phyloP scores from a whole-genome alignment of 495 filamentous ascomycete genomes.

The Aspergillus coremiiformis region DNA sequence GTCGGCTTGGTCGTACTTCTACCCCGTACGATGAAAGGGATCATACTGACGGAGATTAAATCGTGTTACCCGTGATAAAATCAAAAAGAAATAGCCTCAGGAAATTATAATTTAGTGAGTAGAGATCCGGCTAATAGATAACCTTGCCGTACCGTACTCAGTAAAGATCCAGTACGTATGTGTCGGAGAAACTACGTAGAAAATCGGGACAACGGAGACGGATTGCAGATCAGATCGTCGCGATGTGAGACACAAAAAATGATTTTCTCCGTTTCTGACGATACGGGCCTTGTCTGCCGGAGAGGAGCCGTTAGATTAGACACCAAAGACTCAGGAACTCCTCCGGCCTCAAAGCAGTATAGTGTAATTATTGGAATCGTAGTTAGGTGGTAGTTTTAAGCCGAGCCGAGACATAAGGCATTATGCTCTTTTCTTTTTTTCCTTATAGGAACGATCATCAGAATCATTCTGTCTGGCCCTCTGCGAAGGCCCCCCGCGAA shows the following conservation, averaged over 20 bases:
- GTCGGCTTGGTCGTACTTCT: too few relatives aligned
- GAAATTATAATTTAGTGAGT: too few relatives aligned
- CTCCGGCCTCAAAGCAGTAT: background rate
- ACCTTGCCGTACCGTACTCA: background rate
- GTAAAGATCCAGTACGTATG: background rate
- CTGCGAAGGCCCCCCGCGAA: slow-evolving; percentile 14
- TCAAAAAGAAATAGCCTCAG: too few relatives aligned
- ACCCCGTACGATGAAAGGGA: too few relatives aligned
- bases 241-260: slow-evolving; percentile 25
- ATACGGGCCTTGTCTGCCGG: slow-evolving; percentile 1
- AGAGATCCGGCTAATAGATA: background rate
- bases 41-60: background rate
- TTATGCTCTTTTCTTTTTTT: too few relatives aligned
- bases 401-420: background rate
- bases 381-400: background rate
- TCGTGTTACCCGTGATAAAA: background rate
- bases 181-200: background rate
- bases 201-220: slow-evolving; percentile 10
- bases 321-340: background rate
- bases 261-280: background rate
- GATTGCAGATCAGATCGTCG: slow-evolving; percentile 37
- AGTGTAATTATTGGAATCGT: background rate
- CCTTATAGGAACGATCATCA: background rate
- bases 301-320: slow-evolving; percentile 4
- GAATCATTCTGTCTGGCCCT: background rate